A percentile compares a stretch with the other conserved stretches of the same genome.
These are phyloP conservation scores for Chrysophaeum taylorii DNA, from an alignment of 352 stramenopile species.

Conservation along the genomic window DNA sequence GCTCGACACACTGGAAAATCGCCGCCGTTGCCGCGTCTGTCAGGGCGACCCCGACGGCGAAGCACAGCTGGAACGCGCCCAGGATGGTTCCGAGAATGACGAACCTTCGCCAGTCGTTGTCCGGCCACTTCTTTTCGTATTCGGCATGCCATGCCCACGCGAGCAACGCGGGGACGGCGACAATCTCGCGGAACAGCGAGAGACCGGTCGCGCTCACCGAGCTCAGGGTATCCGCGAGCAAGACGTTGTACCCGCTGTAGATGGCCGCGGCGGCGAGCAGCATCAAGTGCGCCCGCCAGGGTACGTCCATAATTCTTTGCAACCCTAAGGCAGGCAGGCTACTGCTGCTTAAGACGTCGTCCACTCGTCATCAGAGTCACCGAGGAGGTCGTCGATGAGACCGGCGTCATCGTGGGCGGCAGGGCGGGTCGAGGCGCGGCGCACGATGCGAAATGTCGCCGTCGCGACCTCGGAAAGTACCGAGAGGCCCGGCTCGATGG, in stretches of 20 bases:
- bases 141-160: background rate
- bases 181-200: background rate
- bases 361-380: no score
- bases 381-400: no score
- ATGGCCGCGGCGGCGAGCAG: background rate
- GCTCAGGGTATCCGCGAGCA: background rate
- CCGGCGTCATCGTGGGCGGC: no score
- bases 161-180: background rate
- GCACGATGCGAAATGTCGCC: no score
- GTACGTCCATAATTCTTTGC: background rate
- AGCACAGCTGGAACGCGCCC: slow-evolving; percentile 8
- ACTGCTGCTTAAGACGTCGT: no score
- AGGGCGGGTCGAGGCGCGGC: no score
- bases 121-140: background rate
- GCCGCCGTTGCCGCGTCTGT: background rate
- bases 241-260: slow-evolving; percentile 7
- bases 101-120: background rate
- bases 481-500: no score
- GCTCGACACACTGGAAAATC: slow-evolving; percentile 10
- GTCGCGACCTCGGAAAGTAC: no score
- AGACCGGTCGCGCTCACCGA: background rate
- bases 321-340: no score
- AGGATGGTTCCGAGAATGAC: background rate
- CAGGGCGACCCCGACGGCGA: background rate
- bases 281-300: background rate